Evolutionary conservation across 164 flowering plant genomes (phyloP), one percentile per base, ranked within the genome.

Genomic region (Vitis rupestris): DNA sequence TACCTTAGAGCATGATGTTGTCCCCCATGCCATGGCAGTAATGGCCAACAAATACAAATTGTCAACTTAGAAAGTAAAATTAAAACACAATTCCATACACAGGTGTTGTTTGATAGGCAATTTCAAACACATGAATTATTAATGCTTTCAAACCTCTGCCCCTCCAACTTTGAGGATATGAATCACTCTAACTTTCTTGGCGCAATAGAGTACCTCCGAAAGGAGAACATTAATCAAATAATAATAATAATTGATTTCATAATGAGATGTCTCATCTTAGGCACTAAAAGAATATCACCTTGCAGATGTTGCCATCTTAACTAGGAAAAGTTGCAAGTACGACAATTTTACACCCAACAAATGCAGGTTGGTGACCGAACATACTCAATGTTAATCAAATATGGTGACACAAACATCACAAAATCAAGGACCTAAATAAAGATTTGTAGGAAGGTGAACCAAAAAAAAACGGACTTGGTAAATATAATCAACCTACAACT

Each of bases 1-100:
- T 82, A 95, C 99, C 97, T 95, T 95, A 9, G 98, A 98, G 76
- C 99, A 93, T 63, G 94, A 82, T 69, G 83, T 76, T 51, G 99
- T 95, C n/a, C 98, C 99, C 99, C 98, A 95, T 58, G 99, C 99
- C 99, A 95, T 89, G 63, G 99, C 97, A 73, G 98, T 79, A 60
- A 93, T 87, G 19, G 99, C 99, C 97, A 93, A 75, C 48, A 75
- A 71, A 79, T 30, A 51, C 48, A 63, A 68, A 13, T 17, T 23
- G 12, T 50, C 17, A 56, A 49, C 67, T 2, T n/a, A 30, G 29
- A 52, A 27, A 65, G n/a, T 7, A 14, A 12, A 30, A 37, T 31
- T 44, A n/a, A 67, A 14, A 12, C 17, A 15, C 54, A 64, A 16
- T 50, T 19, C 37, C 37, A 31, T 31, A 31, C 37, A 31, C 5